Percentiles rank a stretch among this genome's conserved stretches.
Conservation (phyloP, 495 filamentous ascomycete species). For the Xylaria venustula region DNA sequence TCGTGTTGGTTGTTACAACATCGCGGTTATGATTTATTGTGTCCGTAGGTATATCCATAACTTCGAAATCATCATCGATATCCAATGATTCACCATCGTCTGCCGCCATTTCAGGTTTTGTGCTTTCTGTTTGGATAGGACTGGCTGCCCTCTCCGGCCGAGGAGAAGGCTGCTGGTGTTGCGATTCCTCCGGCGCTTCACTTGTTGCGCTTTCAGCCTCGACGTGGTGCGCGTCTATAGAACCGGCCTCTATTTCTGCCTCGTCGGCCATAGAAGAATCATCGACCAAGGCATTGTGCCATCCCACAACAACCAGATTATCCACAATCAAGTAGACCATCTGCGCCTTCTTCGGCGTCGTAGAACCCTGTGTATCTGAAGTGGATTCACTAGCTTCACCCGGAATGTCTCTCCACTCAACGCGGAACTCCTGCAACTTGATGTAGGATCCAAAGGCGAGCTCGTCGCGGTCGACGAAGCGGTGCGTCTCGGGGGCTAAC, state of each 20-base stretch:
- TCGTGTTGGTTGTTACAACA: slow-evolving; percentile 4
- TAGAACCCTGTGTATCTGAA: no score
- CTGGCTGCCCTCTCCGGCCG: neutral
- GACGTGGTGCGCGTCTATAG: neutral
- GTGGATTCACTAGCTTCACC: neutral
- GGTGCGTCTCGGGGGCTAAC: slow-evolving; percentile 33
- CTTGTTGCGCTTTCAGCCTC: neutral
- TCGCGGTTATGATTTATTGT: slow-evolving; percentile 22
- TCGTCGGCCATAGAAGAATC: slow-evolving; percentile 19
- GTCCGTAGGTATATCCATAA: slow-evolving; percentile 19
- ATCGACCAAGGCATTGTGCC: slow-evolving; percentile 35
- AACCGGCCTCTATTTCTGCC: slow-evolving; percentile 5
- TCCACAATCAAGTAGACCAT: slow-evolving; percentile 41
- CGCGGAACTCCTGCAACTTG: slow-evolving; percentile 30
- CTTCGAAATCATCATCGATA: slow-evolving; percentile 31
- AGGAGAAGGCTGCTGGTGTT: neutral
- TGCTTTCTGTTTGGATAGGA: neutral
- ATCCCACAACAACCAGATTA: slow-evolving; percentile 39
- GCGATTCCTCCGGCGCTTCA: neutral
- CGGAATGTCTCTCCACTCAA: slow-evolving; percentile 17
- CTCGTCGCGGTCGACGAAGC: slow-evolving; percentile 35
- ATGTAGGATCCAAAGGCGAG: slow-evolving; percentile 43
- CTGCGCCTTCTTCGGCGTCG: slow-evolving; percentile 9
- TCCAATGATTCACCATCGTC: slow-evolving; percentile 5
- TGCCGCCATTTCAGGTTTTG: neutral